phyloP scores from a whole-genome alignment of 257 asterid genomes.

The Orobanche coerulescens region DNA sequence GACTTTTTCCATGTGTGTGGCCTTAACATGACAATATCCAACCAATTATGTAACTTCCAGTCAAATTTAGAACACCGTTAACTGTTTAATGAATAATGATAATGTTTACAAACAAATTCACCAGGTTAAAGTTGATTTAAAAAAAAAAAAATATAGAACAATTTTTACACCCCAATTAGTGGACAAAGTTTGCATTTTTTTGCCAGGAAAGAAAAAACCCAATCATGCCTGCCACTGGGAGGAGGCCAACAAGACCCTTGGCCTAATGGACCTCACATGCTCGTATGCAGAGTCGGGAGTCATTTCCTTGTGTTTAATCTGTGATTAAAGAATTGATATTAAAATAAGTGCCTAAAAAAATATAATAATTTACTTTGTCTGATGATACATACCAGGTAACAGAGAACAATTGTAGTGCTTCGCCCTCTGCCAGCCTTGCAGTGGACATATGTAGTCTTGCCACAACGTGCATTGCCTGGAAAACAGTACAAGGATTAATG shows the following conservation, averaged over 20 bases:
- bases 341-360: background rate
- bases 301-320: constrained; percentile 83
- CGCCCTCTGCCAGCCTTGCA: constrained; percentile 99
- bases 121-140: no score
- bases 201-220: background rate
- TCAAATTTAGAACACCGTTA: background rate
- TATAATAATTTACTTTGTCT: constrained; percentile 1
- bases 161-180: no score
- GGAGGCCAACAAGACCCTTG: constrained; percentile 75
- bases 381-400: constrained; percentile 58
- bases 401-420: constrained; percentile 91
- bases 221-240: constrained; percentile 70
- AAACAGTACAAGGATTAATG: no score
- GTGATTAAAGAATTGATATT: background rate
- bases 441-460: constrained; percentile 79
- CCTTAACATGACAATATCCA: background rate
- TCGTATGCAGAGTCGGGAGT: constrained; percentile 59
- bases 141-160: no score
- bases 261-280: constrained; percentile 73
- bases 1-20: background rate
- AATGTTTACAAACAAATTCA: no score
- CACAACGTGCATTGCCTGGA: constrained; percentile 52
- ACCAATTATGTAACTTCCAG: no score
- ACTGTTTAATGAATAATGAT: no score
- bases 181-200: background rate